Evolutionary conservation across 257 asterid species (phyloP), one percentile per base, ranked within the genome.

Genomic region (Solanum sitiens): DNA sequence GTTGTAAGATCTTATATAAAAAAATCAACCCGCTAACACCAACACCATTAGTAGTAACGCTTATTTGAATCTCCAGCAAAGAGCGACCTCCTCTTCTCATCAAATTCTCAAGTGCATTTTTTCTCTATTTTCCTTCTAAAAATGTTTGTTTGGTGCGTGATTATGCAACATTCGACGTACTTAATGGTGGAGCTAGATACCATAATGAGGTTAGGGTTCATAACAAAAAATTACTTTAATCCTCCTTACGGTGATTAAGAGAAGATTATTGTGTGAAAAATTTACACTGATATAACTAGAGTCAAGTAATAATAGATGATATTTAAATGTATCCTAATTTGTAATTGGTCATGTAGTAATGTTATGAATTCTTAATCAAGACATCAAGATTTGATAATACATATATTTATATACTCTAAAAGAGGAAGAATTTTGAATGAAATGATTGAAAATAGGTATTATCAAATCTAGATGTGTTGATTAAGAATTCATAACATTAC

Each of bases 51-150:
- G 40, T 18, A 83, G 33, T 72, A 91, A 77, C 88, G 87, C 94
- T 53, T 91, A 90, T 83, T 87, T 94, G 87, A 95, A 94, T 90
- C 98, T 95, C 94, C 97, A 98, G 88, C 99, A 94, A 85, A 94
- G 94, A 70, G 93, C 94, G 87, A 92, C 95, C 67, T 95, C 98
- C 76, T 96, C 98, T 72, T 88, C 95, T 77, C 95, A 89, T 75
- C 94, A 98, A 83, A 90, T 91, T 84, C 93, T 95, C 89, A 92
- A 92, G 95, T 93, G 86, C 39, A 7, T 5, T 7, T 7, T 45
- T 47, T 45, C 18, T 23, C 16, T 70, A 5, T 8, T 39, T 44
- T 77, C 61, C 84, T 77, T 77, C 15, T 42, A 21, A 25, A 77
- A n/a, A n/a, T 44, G 84, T 15, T 42, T 44, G 63, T n/a, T 11